Conservation (phyloP, 2,329 filamentous ascomycete species). For the Helotiales sp. region DNA sequence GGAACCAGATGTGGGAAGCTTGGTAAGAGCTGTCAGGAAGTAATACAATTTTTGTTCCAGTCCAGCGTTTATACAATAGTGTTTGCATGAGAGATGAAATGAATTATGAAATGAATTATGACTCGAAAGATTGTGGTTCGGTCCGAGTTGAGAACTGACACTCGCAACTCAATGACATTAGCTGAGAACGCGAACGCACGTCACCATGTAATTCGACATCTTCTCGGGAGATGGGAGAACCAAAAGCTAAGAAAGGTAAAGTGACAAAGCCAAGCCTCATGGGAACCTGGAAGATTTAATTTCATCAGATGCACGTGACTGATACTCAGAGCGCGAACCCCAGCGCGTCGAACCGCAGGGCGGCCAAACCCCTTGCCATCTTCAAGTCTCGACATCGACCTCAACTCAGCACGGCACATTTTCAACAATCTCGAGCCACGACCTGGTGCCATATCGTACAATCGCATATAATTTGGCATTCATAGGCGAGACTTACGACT, state of each 20-base stretch:
- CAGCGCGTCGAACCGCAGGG: conserved; percentile 1
- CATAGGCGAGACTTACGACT: no score
- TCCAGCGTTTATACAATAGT: neutral
- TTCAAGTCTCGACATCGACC: neutral
- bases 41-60: neutral
- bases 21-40: conserved; percentile 54
- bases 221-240: no score
- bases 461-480: neutral
- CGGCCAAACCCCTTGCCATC: neutral
- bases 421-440: neutral
- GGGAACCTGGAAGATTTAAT: no score
- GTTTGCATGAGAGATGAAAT: neutral
- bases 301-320: no score
- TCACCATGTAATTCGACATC: no score
- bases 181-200: no score
- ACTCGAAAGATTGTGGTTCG: neutral
- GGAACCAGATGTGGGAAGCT: conserved; percentile 81
- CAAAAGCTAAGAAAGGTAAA: no score
- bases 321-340: no score
- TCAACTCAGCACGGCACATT: neutral
- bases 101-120: neutral
- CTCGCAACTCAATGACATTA: no score
- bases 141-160: no score
- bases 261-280: no score
- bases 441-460: neutral